Conservation (phyloP, 805 yeast species). For the Blastobotrys peoriensis region DNA sequence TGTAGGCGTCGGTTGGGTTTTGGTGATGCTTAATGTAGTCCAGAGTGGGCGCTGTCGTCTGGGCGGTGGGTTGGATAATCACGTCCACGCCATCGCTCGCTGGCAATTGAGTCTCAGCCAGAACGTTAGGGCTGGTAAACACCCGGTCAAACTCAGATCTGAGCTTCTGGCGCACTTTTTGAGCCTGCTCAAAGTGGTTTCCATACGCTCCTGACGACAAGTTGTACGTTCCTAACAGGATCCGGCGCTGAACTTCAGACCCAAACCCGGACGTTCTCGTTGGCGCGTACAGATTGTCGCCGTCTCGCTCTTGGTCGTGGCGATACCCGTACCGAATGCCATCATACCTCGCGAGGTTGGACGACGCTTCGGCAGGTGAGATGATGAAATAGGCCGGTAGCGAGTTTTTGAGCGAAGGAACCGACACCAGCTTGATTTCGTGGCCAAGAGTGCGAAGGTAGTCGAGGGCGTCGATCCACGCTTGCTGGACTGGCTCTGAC, state of each 20-base stretch:
- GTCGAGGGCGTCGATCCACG: conserved; percentile 43
- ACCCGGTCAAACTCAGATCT: conserved; percentile 60
- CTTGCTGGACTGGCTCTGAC: conserved; percentile 38
- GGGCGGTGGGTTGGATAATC: conserved; percentile 67
- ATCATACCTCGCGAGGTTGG: conserved; percentile 84
- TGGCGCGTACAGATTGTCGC: conserved; percentile 39
- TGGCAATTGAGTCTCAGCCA: conserved; percentile 19
- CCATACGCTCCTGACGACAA: conserved; percentile 67
- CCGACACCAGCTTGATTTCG: conserved; percentile 54
- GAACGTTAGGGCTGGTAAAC: conserved; percentile 48
- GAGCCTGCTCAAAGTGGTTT: conserved; percentile 75
- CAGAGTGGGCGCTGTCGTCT: conserved; percentile 48
- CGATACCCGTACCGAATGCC: conserved; percentile 80
- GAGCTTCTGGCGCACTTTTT: conserved; percentile 52
- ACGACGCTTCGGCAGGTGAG: conserved; percentile 90
- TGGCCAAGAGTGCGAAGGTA: conserved; percentile 44
- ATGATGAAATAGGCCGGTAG: conserved; percentile 81
- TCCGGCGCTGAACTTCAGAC: conserved; percentile 73
- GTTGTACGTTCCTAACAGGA: conserved; percentile 80
- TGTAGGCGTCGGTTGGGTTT: conserved; percentile 53
- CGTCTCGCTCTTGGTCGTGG: conserved; percentile 28
- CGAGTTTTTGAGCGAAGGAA: conserved; percentile 61
- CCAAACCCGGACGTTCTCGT: conserved; percentile 72
- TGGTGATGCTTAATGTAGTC: conserved; percentile 36
- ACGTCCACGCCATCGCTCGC: conserved; percentile 57